Evolutionary conservation across 371 early-diverging fungal species (phyloP).

Genomic region (Mucor velutinosus): DNA sequence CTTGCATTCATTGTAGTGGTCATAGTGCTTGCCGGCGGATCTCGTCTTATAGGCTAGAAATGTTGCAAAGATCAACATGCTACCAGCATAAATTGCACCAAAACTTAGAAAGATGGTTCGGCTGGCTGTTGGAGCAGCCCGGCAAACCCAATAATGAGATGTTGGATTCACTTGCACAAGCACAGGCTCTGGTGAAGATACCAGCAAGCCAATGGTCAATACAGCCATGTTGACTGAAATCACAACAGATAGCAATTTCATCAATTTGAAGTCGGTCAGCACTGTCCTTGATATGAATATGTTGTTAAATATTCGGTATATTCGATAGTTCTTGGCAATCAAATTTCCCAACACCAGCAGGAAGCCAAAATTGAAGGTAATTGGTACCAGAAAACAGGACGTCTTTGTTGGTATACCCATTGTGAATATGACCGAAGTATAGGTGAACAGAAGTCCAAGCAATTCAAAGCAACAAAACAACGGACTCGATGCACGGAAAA

Average conservation of each 20-base stretch:
- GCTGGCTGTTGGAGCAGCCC: conserved; percentile 12
- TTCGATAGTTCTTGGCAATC: conserved; percentile 62
- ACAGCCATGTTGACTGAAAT: conserved; percentile 51
- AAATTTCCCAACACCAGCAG: conserved; percentile 55
- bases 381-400: conserved; percentile 44
- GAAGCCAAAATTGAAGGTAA: conserved; percentile 52
- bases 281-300: conserved; percentile 56
- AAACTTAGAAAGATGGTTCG: conserved; percentile 33
- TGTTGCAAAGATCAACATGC: conserved; percentile 47
- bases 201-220: conserved; percentile 37
- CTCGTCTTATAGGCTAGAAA: conserved; percentile 59
- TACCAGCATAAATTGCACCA: conserved; percentile 34
- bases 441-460: conserved; percentile 53
- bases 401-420: conserved; percentile 44
- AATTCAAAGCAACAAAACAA: conserved; percentile 56
- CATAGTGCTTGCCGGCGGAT: conserved; percentile 43
- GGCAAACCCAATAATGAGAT: conserved; percentile 49
- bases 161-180: conserved; percentile 36
- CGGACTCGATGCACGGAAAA: conserved; percentile 60
- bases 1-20: conserved; percentile 57
- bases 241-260: conserved; percentile 48
- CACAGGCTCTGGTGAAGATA: conserved; percentile 33
- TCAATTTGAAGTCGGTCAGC: conserved; percentile 52
- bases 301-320: conserved; percentile 62
- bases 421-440: conserved; percentile 45